These are phyloP conservation scores for Suhomyces tanzawaensis DNA, from an alignment of 805 yeast genomes.

Conservation along the genomic window DNA sequence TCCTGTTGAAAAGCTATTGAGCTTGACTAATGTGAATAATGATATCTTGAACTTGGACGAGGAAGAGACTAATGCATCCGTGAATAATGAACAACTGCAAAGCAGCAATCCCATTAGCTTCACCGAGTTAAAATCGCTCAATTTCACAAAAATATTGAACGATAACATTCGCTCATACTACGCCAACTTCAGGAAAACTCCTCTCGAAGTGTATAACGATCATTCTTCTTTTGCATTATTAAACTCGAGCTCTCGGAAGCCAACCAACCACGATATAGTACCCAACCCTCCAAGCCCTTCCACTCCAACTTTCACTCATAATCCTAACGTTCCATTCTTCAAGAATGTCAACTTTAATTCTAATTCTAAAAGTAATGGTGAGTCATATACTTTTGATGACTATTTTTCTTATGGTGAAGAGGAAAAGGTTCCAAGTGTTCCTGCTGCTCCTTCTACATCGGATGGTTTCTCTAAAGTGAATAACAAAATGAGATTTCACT, in stretches of 20 bases:
- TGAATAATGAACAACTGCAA: not conserved
- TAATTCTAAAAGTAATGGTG: conserved; percentile 19
- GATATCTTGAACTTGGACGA: conserved; percentile 31
- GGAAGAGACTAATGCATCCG: not conserved
- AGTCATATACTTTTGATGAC: conserved; percentile 26
- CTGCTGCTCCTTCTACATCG: not conserved
- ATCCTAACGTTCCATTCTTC: conserved; percentile 31
- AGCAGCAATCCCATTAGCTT: not conserved
- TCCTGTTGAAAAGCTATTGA: conserved; percentile 42
- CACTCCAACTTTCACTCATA: conserved; percentile 8
- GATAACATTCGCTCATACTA: conserved; percentile 38
- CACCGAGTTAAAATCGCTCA: conserved; percentile 17
- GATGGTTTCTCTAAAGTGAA: conserved; percentile 3
- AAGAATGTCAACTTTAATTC: conserved; percentile 36
- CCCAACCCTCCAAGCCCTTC: conserved; percentile 6
- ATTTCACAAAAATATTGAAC: conserved; percentile 37
- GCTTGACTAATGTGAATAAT: conserved; percentile 29
- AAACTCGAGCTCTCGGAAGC: conserved; percentile 14
- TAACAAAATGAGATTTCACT: conserved; percentile 36
- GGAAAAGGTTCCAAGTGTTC: not conserved
- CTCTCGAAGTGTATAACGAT: conserved; percentile 33
- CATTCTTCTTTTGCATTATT: conserved; percentile 33
- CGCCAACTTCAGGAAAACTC: conserved; percentile 23
- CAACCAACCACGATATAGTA: conserved; percentile 3
- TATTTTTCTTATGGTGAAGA: conserved; percentile 34